Conservation (phyloP, 176 grass and related monocot genomes). For the Leersia perrieri region DNA sequence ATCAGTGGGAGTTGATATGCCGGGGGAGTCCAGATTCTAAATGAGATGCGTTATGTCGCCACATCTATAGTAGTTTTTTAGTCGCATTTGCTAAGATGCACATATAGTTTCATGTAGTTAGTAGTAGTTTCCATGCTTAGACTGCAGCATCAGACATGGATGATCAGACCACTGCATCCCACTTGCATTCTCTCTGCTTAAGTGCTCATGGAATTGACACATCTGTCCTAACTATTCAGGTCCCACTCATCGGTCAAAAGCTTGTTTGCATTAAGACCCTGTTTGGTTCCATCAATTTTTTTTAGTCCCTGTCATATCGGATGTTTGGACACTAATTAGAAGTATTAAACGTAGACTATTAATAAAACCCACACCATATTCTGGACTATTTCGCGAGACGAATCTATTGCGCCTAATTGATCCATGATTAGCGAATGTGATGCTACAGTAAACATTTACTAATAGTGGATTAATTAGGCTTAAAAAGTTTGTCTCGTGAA, state of each 20-base stretch:
- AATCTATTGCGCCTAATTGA: too few relatives aligned
- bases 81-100: not conserved
- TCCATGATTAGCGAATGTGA: too few relatives aligned
- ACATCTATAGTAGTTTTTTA: slow-evolving; percentile 12
- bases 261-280: not conserved
- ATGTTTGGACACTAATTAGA: too few relatives aligned
- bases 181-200: not conserved
- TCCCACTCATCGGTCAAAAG: not conserved
- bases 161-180: not conserved
- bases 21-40: slow-evolving; percentile 18
- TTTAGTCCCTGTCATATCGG: too few relatives aligned
- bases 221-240: not conserved
- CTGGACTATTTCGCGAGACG: too few relatives aligned
- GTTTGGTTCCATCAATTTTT: too few relatives aligned
- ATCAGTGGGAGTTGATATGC: slow-evolving; percentile 10
- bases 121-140: not conserved
- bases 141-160: not conserved
- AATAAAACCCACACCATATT: too few relatives aligned
- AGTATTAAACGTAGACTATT: too few relatives aligned
- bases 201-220: not conserved
- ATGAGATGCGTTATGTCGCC: slow-evolving; percentile 1
- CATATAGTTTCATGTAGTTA: not conserved
- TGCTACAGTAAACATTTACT: too few relatives aligned
- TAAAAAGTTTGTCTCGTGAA: too few relatives aligned
- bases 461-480: too few relatives aligned